Conservation (phyloP, 208 protist genomes). For the Trypanosoma conorhini region DNA sequence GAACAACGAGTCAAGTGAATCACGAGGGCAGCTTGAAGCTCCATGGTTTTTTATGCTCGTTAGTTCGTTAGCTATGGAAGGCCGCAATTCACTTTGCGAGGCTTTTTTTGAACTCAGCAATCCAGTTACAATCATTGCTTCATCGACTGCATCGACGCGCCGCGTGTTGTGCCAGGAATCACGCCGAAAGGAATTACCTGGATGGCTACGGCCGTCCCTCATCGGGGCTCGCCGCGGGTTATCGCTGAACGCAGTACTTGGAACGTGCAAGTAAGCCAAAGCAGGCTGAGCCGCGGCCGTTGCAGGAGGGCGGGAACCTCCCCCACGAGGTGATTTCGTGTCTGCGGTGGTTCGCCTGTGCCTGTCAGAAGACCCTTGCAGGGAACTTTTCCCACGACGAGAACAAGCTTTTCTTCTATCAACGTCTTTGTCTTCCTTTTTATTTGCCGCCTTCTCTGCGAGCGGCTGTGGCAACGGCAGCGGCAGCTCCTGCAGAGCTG, state of each 20-base stretch:
- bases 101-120: not conserved
- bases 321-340: not conserved
- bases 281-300: not conserved
- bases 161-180: not conserved
- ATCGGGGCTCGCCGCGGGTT: not conserved
- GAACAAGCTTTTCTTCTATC: not conserved
- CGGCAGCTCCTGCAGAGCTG: not conserved
- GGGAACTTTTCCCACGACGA: not conserved
- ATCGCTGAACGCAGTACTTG: not conserved
- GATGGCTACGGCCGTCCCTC: not conserved
- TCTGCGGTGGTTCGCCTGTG: not conserved
- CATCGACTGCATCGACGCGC: not conserved
- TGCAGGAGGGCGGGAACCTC: not conserved
- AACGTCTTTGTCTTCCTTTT: not conserved
- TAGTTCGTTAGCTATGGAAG: not conserved
- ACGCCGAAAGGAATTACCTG: not conserved
- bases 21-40: not conserved
- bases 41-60: not conserved
- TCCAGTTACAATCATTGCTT: not conserved
- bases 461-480: not conserved
- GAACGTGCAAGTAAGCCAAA: not conserved
- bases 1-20: not conserved
- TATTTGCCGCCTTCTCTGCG: not conserved
- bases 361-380: not conserved
- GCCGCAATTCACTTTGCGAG: conserved; percentile 2